phyloP scores from a whole-genome alignment of 768 basidiomycete genomes.

The Leccinum arenicola region DNA sequence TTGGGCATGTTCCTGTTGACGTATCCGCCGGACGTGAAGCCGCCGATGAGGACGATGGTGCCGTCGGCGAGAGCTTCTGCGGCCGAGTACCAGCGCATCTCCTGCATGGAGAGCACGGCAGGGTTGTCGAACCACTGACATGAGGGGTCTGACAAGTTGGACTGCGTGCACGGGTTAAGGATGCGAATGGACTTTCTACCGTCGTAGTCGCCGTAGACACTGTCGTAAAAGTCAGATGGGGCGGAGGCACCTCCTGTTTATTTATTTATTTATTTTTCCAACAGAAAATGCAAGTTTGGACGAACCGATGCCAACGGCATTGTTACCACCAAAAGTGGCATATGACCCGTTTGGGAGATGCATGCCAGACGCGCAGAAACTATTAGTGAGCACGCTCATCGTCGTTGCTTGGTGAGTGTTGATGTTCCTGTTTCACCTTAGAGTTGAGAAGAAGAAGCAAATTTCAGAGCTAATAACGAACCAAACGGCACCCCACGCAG shows the following conservation, averaged over 20 bases:
- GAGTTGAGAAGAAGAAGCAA: slow-evolving; percentile 28
- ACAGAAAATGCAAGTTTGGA: neutral
- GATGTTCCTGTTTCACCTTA: slow-evolving; percentile 18
- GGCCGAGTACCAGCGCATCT: slow-evolving; percentile 70
- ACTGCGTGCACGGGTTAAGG: slow-evolving; percentile 63
- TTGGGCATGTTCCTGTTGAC: slow-evolving; percentile 72
- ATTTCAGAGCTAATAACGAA: slow-evolving; percentile 14
- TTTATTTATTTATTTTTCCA: neutral
- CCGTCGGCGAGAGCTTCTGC: slow-evolving; percentile 75
- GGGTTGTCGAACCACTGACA: slow-evolving; percentile 77
- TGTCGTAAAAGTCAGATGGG: slow-evolving; percentile 40
- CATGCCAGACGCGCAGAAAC: slow-evolving; percentile 79
- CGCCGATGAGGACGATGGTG: slow-evolving; percentile 73
- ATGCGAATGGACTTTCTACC: slow-evolving; percentile 79
- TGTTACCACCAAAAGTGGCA: slow-evolving; percentile 73
- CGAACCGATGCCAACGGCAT: slow-evolving; percentile 52
- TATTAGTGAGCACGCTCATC: slow-evolving; percentile 53
- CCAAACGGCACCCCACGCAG: slow-evolving; percentile 74
- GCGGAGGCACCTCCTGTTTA: slow-evolving; percentile 31
- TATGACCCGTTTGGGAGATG: slow-evolving; percentile 78
- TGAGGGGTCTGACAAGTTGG: slow-evolving; percentile 40
- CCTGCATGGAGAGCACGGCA: slow-evolving; percentile 58
- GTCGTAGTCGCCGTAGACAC: slow-evolving; percentile 73
- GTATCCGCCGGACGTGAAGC: slow-evolving; percentile 71
- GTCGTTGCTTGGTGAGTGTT: slow-evolving; percentile 16